phyloP scores from a whole-genome alignment of 495 filamentous ascomycete genomes.

The Aspergillus hancockii region DNA sequence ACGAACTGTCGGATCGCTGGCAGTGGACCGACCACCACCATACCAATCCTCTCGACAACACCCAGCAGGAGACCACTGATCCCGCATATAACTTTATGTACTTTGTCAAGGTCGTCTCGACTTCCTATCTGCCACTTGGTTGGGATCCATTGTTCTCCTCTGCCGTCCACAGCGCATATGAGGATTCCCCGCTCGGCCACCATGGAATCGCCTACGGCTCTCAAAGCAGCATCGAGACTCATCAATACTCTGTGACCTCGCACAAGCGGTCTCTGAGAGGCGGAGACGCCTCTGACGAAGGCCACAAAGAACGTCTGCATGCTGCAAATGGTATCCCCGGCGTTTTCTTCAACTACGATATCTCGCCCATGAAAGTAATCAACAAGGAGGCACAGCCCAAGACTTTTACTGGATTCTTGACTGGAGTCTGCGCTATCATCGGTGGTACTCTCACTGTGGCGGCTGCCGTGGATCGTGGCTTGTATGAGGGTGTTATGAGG shows the following conservation, averaged over 20 bases:
- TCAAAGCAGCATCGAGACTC: conserved; percentile 88
- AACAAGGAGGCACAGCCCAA: conserved; percentile 90
- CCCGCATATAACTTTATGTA: conserved; percentile 97
- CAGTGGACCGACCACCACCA: conserved; percentile 91
- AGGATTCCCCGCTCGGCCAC: conserved; percentile 60
- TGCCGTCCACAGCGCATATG: conserved; percentile 48
- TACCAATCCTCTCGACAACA: conserved; percentile 86
- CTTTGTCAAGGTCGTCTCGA: conserved; percentile 97
- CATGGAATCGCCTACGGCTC: conserved; percentile 57
- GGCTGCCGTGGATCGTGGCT: conserved; percentile 83
- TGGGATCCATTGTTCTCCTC: conserved; percentile 60
- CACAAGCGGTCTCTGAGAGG: conserved; percentile 85
- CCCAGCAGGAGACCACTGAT: conserved; percentile 74
- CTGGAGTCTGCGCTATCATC: conserved; percentile 90
- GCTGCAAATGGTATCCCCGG: conserved; percentile 90
- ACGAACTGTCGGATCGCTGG: conserved; percentile 63
- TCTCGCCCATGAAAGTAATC: conserved; percentile 99
- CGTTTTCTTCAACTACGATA: conserved; percentile 98
- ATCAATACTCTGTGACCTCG: conserved; percentile 96
- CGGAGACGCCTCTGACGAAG: conserved; percentile 78
- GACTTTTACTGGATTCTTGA: conserved; percentile 85
- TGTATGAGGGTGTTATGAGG: conserved; percentile 84
- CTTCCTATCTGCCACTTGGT: conserved; percentile 87
- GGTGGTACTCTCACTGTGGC: conserved; percentile 96
- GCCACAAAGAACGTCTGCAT: conserved; percentile 88